phyloP scores from a whole-genome alignment of 208 protist genomes.

The Naegleria fowleri region DNA sequence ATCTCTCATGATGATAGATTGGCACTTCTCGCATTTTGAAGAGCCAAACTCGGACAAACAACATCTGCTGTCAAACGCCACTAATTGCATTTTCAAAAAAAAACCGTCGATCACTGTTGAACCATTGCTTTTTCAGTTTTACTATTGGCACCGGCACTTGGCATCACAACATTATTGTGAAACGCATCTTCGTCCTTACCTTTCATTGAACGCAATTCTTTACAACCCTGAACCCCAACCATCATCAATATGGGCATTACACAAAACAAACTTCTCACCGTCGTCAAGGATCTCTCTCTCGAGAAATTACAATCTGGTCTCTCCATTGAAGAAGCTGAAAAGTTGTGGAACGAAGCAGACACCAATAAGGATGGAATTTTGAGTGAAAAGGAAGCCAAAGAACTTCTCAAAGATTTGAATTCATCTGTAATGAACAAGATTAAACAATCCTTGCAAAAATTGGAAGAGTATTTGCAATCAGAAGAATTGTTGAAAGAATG shows the following conservation, averaged over 20 bases:
- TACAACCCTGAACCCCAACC: not conserved
- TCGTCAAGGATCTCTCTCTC: not conserved
- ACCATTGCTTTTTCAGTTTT: too few relatives aligned
- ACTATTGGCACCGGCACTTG: too few relatives aligned
- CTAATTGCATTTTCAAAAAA: too few relatives aligned
- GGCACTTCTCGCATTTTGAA: too few relatives aligned
- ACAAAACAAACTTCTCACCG: not conserved
- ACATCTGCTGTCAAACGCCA: too few relatives aligned
- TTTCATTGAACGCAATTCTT: too few relatives aligned
- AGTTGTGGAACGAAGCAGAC: not conserved
- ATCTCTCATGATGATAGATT: too few relatives aligned
- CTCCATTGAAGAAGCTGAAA: not conserved
- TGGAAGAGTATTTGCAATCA: not conserved
- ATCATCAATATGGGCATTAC: not conserved
- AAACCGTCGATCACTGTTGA: too few relatives aligned
- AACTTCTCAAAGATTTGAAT: not conserved
- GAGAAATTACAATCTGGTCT: not conserved
- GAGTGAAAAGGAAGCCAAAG: not conserved
- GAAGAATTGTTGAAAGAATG: not conserved
- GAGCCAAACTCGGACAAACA: too few relatives aligned
- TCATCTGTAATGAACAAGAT: not conserved
- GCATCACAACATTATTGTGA: too few relatives aligned
- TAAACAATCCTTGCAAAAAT: not conserved
- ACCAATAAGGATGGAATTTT: not conserved
- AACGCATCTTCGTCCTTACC: too few relatives aligned